Evolutionary conservation across 495 filamentous ascomycete genomes (phyloP).

Genomic region (Podospora didyma): DNA sequence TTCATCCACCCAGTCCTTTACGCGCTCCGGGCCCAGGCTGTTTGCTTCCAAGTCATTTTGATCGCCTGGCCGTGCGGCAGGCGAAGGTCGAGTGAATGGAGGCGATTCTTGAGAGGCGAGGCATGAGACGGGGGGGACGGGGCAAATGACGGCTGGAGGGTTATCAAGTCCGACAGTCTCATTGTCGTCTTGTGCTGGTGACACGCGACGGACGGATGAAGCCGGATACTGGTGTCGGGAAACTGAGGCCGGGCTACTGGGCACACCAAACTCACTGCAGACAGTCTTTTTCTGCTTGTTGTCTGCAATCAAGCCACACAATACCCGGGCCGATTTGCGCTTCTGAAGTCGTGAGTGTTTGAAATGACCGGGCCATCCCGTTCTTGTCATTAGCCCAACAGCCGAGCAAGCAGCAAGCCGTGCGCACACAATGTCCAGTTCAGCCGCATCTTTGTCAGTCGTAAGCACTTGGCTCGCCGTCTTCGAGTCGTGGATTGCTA

Average conservation of each 20-base stretch:
- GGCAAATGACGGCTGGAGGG: not conserved
- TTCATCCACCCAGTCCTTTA: too few species aligned
- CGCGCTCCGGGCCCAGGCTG: too few species aligned
- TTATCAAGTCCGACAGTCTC: not conserved
- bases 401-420: too few species aligned
- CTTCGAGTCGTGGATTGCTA: too few species aligned
- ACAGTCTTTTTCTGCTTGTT: not conserved
- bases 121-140: not conserved
- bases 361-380: constrained; percentile 16
- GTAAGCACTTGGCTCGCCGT: too few species aligned
- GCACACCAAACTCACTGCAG: not conserved
- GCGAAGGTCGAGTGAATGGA: too few species aligned
- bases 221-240: not conserved
- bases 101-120: too few species aligned
- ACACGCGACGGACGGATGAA: not conserved
- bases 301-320: not conserved
- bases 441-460: not conserved
- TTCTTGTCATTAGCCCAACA: not conserved
- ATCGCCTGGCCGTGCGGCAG: too few species aligned
- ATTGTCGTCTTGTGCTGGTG: not conserved
- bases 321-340: constrained; percentile 3
- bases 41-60: too few species aligned
- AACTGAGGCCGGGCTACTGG: not conserved
- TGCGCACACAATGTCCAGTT: too few species aligned
- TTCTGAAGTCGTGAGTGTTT: constrained; percentile 10